phyloP scores from a whole-genome alignment of 2,329 filamentous ascomycete genomes.

The Verruconis gallopava region DNA sequence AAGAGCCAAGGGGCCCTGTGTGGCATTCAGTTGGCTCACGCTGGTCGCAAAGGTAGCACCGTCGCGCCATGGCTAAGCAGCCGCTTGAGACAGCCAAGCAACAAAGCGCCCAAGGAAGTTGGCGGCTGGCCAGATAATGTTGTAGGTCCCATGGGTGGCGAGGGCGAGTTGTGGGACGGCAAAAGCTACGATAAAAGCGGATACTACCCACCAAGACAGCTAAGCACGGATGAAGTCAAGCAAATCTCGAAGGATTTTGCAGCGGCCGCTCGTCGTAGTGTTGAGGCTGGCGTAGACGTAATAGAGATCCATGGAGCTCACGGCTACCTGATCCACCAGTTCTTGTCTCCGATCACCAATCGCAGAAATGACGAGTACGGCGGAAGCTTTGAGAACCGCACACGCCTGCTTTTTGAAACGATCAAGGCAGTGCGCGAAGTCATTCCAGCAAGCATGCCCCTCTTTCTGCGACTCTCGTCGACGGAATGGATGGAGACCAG shows the following conservation, averaged over 20 bases:
- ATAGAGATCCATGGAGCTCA: slow-evolving; percentile 23
- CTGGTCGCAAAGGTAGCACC: slow-evolving; percentile 23
- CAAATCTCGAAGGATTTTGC: slow-evolving; percentile 10
- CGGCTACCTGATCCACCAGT: slow-evolving; percentile 31
- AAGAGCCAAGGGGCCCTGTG: slow-evolving; percentile 21
- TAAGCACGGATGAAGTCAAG: slow-evolving; percentile 9
- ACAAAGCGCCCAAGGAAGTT: slow-evolving; percentile 17
- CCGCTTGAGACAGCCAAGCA: slow-evolving; percentile 15
- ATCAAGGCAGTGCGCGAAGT: slow-evolving; percentile 23
- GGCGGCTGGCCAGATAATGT: slow-evolving; percentile 25
- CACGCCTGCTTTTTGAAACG: slow-evolving; percentile 28
- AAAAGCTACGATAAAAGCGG: slow-evolving; percentile 18
- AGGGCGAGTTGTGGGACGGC: slow-evolving; percentile 28
- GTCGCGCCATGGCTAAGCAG: slow-evolving; percentile 20
- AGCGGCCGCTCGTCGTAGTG: slow-evolving; percentile 6
- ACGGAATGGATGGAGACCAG: slow-evolving; percentile 27
- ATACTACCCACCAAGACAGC: slow-evolving; percentile 24
- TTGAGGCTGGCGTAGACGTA: slow-evolving; percentile 19
- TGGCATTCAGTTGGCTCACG: slow-evolving; percentile 25
- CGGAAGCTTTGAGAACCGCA: slow-evolving; percentile 28
- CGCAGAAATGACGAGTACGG: slow-evolving; percentile 30
- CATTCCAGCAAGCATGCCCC: slow-evolving; percentile 22
- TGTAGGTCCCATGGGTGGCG: slow-evolving; percentile 19
- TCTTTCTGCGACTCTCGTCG: slow-evolving; percentile 23
- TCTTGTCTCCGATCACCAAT: slow-evolving; percentile 28